Base-by-base conservation (phyloP, 768 basidiomycete genomes). In the Pleurotus ostreatus region DNA sequence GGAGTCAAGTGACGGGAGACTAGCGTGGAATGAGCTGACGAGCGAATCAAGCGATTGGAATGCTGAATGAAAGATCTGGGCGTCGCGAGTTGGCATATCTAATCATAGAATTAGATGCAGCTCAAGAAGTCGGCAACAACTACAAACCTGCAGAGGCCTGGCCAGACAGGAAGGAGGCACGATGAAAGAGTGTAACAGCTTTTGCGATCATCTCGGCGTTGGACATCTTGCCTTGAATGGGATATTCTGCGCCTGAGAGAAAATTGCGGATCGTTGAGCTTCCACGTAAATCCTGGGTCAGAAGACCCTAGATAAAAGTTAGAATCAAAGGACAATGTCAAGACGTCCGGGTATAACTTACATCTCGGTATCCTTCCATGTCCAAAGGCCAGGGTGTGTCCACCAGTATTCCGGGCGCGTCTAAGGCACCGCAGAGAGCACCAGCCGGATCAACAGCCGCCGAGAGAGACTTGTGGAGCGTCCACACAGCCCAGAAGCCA, bases 401-500 rank as follows among this genome's bases (percentile, higher is more conserved):
- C n/a, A 80, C 72, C 57, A 73, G 73, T 61, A 76, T 74, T 2
- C 78, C 76, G 13, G 74, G 73, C 4, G 78, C 73, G 59, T 84
- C 83, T 56, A 81, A 73, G 15, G 75, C 71, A 48, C 84, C 79
- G 57, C 78, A 80, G 16, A 87, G 76, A n/a, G 73, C 76, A 16
- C 76, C 65, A 0, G 84, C 74, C 1, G 77, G 72, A 55, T 83
- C 82, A 39, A 83, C 71, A 5, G 78, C 75, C 13, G 84, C 75
- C 1, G 79, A 71, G 60, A 83, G 76, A 61, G 76, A 76, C 53
- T 83, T 80, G 67, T 86, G 84, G 54, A 86, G 72, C 47, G 73
- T 70, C 59, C 82, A 78, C 5, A 81, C 82, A 0, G 79, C 70
- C 86, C 86, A 88, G 65, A 88, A 87, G 0, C 77, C 82, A 55